phyloP scores from a whole-genome alignment of 495 filamentous ascomycete species.

The Amphirosellinia nigrospora region DNA sequence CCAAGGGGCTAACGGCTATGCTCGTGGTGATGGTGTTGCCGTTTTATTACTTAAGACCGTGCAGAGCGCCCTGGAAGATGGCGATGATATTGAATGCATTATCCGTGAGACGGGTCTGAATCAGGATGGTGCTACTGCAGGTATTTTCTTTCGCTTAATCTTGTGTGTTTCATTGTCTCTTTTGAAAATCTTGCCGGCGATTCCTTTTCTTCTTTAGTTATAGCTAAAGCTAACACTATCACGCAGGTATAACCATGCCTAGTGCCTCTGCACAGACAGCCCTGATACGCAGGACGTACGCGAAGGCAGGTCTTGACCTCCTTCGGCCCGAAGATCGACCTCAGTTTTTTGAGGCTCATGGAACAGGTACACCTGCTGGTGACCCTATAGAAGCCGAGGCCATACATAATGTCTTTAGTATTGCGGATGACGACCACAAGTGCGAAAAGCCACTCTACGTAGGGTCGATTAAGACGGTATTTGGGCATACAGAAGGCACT shows the following conservation, averaged over 20 bases:
- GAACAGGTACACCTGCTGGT: slow-evolving; percentile 44
- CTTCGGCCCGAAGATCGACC: slow-evolving; percentile 31
- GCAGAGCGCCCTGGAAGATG: slow-evolving; percentile 53
- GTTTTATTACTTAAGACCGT: slow-evolving; percentile 62
- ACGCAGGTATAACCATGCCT: slow-evolving; percentile 45
- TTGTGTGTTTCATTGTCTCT: background rate
- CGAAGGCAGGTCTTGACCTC: slow-evolving; percentile 49
- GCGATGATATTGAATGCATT: slow-evolving; percentile 62
- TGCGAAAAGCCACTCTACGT: slow-evolving; percentile 46
- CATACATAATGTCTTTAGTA: background rate
- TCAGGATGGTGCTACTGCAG: slow-evolving; percentile 56
- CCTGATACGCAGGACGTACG: slow-evolving; percentile 56
- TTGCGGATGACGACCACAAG: background rate
- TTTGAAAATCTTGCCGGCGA: background rate
- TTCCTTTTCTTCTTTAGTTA: background rate
- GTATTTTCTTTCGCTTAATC: slow-evolving; percentile 37
- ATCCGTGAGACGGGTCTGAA: slow-evolving; percentile 63
- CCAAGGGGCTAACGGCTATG: slow-evolving; percentile 65
- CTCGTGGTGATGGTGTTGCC: slow-evolving; percentile 59
- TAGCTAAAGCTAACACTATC: too few species aligned
- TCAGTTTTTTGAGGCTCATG: slow-evolving; percentile 55
- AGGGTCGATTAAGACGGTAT: slow-evolving; percentile 62
- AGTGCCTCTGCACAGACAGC: slow-evolving; percentile 55
- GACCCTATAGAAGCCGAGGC: slow-evolving; percentile 54
- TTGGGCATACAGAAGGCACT: slow-evolving; percentile 61